Percentiles rank a stretch among this genome's conserved stretches.
Conservation (phyloP, 1,284 basidiomycete genomes). For the Apiotrichum laibachii region DNA sequence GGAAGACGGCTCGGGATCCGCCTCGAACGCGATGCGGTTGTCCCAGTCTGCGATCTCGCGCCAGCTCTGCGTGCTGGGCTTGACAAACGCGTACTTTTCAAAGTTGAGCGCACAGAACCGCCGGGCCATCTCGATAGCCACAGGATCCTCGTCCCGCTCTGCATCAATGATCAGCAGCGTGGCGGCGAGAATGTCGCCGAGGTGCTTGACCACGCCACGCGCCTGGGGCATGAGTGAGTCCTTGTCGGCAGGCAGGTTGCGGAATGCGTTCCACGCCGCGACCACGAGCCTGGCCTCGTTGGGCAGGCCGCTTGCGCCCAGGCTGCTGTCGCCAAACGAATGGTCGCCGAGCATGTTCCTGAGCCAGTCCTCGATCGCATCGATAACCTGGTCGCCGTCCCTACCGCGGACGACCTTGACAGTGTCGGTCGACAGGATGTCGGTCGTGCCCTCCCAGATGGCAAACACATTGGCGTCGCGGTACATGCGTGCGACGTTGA, state of each 20-base stretch:
- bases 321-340: neutral
- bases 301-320: neutral
- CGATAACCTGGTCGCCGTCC: neutral
- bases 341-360: neutral
- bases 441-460: slow-evolving; percentile 73
- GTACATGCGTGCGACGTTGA: slow-evolving; percentile 48
- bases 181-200: slow-evolving; percentile 18
- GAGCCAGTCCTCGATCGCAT: slow-evolving; percentile 13
- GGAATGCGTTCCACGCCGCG: neutral
- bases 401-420: slow-evolving; percentile 20
- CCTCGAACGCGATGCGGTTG: slow-evolving; percentile 18
- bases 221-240: slow-evolving; percentile 16
- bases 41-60: slow-evolving; percentile 14
- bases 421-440: slow-evolving; percentile 22
- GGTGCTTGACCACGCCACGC: slow-evolving; percentile 8
- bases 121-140: slow-evolving; percentile 14
- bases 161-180: slow-evolving; percentile 19
- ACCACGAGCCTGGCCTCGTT: neutral
- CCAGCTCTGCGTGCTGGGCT: slow-evolving; percentile 1
- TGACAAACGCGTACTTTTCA: neutral
- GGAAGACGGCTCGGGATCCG: neutral
- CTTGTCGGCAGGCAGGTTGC: neutral
- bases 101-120: slow-evolving; percentile 8
- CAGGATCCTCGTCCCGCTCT: slow-evolving; percentile 12
- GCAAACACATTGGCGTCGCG: slow-evolving; percentile 70